Conservation (phyloP, 257 asterid species). For the Dorcoceras hygrometricum region DNA sequence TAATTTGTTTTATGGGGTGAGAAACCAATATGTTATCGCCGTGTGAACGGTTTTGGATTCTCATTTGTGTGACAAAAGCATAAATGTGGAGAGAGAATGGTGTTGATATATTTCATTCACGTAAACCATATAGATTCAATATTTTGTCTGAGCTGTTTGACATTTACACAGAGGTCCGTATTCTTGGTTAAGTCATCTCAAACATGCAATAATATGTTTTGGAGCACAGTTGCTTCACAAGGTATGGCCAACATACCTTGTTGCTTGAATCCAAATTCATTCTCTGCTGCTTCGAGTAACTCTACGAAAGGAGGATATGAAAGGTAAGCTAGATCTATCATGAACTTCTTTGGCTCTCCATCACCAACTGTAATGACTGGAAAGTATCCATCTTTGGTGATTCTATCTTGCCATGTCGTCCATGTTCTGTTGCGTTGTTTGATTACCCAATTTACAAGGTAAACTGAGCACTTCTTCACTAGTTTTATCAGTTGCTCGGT, state of each 20-base stretch:
- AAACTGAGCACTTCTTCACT: conserved; percentile 13
- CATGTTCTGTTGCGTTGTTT: conserved; percentile 8
- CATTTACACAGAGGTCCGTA: not conserved
- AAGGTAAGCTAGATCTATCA: conserved; percentile 31
- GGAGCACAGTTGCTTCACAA: conserved; percentile 48
- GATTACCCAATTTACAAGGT: conserved; percentile 28
- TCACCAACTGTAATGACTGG: conserved; percentile 31
- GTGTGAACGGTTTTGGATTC: not conserved
- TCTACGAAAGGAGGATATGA: conserved; percentile 40
- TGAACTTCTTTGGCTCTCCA: conserved; percentile 39
- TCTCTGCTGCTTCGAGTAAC: conserved; percentile 49
- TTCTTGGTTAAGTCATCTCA: conserved; percentile 4
- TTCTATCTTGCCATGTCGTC: conserved; percentile 7
- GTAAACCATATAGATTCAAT: not conserved
- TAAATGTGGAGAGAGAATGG: not conserved
- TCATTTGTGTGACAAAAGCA: not conserved
- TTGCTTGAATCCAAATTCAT: conserved; percentile 41
- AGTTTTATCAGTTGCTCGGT: conserved; percentile 18
- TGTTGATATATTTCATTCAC: conserved; percentile 1
- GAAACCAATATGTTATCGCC: not conserved
- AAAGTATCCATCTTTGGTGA: conserved; percentile 34
- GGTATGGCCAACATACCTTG: conserved; percentile 42
- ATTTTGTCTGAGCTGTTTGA: not conserved
- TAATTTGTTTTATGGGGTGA: not conserved
- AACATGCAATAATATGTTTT: conserved; percentile 21